Base-by-base conservation (phyloP, 2,329 filamentous ascomycete genomes). In the Chrysoporthe cubensis region DNA sequence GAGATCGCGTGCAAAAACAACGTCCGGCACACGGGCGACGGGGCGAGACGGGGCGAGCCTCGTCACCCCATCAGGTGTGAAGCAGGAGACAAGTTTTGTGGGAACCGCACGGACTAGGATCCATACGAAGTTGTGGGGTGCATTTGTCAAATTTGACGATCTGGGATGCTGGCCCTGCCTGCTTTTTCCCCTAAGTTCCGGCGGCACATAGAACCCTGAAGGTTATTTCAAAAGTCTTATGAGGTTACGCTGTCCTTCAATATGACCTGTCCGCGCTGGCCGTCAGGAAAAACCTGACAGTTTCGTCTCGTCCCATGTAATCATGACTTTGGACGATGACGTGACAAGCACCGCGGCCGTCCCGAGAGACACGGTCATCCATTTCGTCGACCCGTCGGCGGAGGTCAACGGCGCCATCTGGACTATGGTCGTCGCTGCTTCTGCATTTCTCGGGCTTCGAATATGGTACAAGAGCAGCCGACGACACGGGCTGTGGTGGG, bases 341-440 rank as follows among this genome's bases (percentile, higher is more conserved):
- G 18, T 46, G 52, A 59, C 16, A 26, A 50, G 43, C 13, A n/a
- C 34, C 9, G 54, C 32, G 14, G 34, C 42, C 18, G 52, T 32
- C 43, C 59, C 59, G 40, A 57, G 62, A 26, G 32, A 40, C 62
- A 59, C 62, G 1, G 44, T 46, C 14, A 14, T 58, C 32, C 40
- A 65, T n/a, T 67, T 67, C 26, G 66, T 71, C 21, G 65, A 66
- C 13, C 72, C 72, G 14, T 50, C 60, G 37, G 66, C 52, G 46
- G 56, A 69, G 58, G 69, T 73, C 57, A 68, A 73, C 43, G 61
- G 42, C 18, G 71, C 68, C 7, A 65, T 71, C 44, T 74, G 72
- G 72, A 68, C 56, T 3, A 58, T 74, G 18, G 71, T 71, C 40
- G 64, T 59, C 9, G 66, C 58, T n/a, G 69, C 71, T 13, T 70